Conservation (phyloP, 164 flowering plant genomes). For the Magnolia changhungtana region DNA sequence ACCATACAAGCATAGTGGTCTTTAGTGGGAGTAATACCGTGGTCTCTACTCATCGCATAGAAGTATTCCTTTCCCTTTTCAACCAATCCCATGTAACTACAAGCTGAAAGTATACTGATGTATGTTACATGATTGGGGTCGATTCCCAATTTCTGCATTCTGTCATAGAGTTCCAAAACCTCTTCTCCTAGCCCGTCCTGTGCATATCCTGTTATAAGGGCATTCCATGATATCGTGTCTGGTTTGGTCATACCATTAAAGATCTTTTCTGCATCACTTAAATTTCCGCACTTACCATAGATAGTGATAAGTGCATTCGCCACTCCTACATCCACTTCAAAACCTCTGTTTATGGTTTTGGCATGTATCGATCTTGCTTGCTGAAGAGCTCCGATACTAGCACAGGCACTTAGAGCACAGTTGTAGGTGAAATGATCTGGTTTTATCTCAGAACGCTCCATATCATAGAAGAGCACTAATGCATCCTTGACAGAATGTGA, state of each 20-base stretch:
- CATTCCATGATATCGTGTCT: constrained; percentile 6
- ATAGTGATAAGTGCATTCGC: neutral
- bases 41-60: constrained; percentile 7
- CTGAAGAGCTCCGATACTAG: constrained; percentile 3
- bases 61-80: constrained; percentile 1
- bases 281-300: neutral
- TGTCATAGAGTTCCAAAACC: neutral
- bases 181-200: neutral
- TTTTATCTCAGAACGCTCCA: too few species aligned
- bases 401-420: constrained; percentile 2
- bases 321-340: neutral
- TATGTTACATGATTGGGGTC: neutral
- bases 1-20: constrained; percentile 12
- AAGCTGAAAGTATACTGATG: constrained; percentile 2
- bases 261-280: constrained; percentile 3
- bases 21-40: neutral
- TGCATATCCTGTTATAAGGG: constrained; percentile 5
- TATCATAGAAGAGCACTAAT: neutral
- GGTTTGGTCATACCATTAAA: constrained; percentile 2
- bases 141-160: neutral
- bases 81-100: constrained; percentile 10
- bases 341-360: neutral
- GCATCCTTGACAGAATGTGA: neutral
- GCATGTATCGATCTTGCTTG: neutral
- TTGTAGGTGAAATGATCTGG: constrained; percentile 6